Conservation (phyloP, 2,329 filamentous ascomycete species). For the Colletotrichum truncatum region DNA sequence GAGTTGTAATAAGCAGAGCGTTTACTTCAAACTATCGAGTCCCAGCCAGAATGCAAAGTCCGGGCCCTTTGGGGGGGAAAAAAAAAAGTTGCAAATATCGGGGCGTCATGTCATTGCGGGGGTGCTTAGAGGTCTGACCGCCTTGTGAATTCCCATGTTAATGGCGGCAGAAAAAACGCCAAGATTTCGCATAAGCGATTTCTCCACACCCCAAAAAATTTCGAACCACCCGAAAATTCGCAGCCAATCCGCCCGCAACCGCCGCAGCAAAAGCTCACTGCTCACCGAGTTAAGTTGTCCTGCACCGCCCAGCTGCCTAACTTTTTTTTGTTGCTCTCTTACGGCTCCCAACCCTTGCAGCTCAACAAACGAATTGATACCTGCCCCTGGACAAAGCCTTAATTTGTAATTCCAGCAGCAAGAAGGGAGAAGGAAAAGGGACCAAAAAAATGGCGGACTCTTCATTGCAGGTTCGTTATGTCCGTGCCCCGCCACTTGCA, state of each 20-base stretch:
- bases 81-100: slow-evolving; percentile 6
- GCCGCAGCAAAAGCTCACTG: slow-evolving; percentile 19
- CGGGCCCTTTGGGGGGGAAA: background rate
- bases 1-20: no score
- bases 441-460: slow-evolving; percentile 50
- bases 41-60: background rate
- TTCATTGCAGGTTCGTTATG: slow-evolving; percentile 55
- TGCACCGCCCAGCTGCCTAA: background rate
- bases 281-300: slow-evolving; percentile 13
- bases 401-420: background rate
- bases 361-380: background rate
- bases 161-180: slow-evolving; percentile 26
- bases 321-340: background rate
- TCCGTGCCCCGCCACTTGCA: slow-evolving; percentile 31
- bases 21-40: no score
- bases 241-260: slow-evolving; percentile 29
- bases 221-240: slow-evolving; percentile 29
- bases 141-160: background rate
- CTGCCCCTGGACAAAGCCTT: background rate
- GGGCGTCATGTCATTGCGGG: slow-evolving; percentile 21
- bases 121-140: background rate
- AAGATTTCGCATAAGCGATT: slow-evolving; percentile 34
- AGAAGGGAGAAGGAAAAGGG: background rate
- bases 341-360: background rate
- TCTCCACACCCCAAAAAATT: slow-evolving; percentile 34